Evolutionary conservation across 176 grass and related monocot species (phyloP).

Genomic region (Phoenix roebelenii): DNA sequence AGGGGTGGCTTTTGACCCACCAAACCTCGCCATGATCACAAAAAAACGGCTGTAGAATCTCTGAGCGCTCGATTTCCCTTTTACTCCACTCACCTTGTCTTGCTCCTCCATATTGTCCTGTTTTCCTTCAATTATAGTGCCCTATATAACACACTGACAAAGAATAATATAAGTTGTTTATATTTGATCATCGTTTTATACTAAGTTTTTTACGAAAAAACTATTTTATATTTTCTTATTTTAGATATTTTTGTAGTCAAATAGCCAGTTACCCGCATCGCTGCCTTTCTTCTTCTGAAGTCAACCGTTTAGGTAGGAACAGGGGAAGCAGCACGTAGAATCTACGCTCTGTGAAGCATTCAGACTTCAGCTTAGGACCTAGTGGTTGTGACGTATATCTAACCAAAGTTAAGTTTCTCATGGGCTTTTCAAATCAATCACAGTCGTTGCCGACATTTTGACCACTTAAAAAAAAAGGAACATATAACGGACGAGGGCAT

Average conservation of each 20-base stretch:
- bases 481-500: no score
- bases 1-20: constrained; percentile 23
- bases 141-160: no score
- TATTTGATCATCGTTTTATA: no score
- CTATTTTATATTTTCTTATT: no score
- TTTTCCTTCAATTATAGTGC: no score
- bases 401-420: no score
- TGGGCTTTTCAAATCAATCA: constrained; percentile 29
- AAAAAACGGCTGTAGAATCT: constrained; percentile 50
- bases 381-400: neutral
- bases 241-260: neutral
- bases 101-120: no score
- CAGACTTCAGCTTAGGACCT: constrained; percentile 8
- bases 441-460: neutral
- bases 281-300: constrained; percentile 22
- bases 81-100: constrained; percentile 2
- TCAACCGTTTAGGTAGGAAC: constrained; percentile 20
- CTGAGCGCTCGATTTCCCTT: constrained; percentile 30
- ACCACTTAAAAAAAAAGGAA: no score
- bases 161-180: no score
- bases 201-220: no score
- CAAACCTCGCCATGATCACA: constrained; percentile 7
- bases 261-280: neutral
- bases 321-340: constrained; percentile 6
- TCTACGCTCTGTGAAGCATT: neutral